Evolutionary conservation across 139 green algal species (phyloP).

Genomic region (Marvania coccoides): DNA sequence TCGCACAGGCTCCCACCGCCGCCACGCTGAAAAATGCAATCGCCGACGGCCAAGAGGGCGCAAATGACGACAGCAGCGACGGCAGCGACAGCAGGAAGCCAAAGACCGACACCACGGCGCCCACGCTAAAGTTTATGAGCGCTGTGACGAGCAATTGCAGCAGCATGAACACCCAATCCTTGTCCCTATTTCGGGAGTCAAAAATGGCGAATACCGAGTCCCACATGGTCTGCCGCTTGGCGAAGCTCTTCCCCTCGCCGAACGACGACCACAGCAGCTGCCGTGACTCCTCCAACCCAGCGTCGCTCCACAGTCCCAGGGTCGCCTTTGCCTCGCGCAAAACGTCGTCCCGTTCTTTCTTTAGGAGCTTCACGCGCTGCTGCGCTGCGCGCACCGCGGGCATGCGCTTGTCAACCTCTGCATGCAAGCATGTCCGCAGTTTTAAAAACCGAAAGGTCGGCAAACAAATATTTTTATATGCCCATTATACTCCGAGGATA

Average conservation of each 20-base stretch:
- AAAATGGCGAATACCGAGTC: slow-evolving; percentile 40
- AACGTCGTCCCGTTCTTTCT: slow-evolving; percentile 1
- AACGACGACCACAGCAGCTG: slow-evolving; percentile 38
- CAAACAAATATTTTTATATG: too few relatives aligned
- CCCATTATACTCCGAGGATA: too few relatives aligned
- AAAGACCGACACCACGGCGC: slow-evolving; percentile 36
- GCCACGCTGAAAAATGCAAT: slow-evolving; percentile 26
- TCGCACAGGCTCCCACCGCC: slow-evolving; percentile 8
- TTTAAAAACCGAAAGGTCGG: too few relatives aligned
- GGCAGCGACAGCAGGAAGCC: slow-evolving; percentile 38
- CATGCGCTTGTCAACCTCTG: not conserved
- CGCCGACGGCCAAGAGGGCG: slow-evolving; percentile 11
- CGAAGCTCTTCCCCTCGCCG: slow-evolving; percentile 49
- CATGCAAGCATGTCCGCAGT: not conserved
- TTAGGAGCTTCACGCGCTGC: slow-evolving; percentile 1
- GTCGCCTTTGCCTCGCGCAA: slow-evolving; percentile 28
- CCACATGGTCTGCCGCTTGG: slow-evolving; percentile 38
- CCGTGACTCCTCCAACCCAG: slow-evolving; percentile 33
- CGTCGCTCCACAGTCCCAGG: slow-evolving; percentile 46
- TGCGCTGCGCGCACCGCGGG: slow-evolving; percentile 4
- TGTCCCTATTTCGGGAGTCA: slow-evolving; percentile 2
- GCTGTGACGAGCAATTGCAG: slow-evolving; percentile 30
- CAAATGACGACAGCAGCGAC: slow-evolving; percentile 24
- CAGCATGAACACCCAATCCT: slow-evolving; percentile 41
- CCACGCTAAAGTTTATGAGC: slow-evolving; percentile 43